Base-by-base conservation (phyloP, 176 grass and related monocot genomes). In the Bonia amplexicaulis region DNA sequence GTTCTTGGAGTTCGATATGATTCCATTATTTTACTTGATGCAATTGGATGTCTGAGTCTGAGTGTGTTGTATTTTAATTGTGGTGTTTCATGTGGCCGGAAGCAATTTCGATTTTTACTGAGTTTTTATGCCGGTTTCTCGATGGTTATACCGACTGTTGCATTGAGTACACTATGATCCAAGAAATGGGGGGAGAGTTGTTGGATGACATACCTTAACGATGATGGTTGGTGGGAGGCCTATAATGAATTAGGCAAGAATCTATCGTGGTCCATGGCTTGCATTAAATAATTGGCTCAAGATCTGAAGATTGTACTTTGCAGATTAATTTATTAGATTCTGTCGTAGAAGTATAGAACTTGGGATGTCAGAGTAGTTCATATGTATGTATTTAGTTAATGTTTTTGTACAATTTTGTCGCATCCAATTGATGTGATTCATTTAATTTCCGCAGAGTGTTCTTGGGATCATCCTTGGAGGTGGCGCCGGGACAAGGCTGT, bases 391-490 rank as follows among this genome's bases (percentile, higher is more conserved):
- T 4, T 72, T 14, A 14, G 14, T 67, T 70, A 73, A 68, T 60
- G 48, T 80, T 80, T 63, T 60, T 25, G 3, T 46, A 77, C 37
- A n/a, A 19, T 44, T 73, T 71, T 22, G 29, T 14, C 35, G 42
- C 78, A 55, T 29, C 27, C 47, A 73, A 19, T n/a, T 81, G 27
- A 87, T 87, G 40, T 29, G 65, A n/a, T 69, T 75, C n/a, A 8
- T 83, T 61, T 67, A 19, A 19, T 82, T 41, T 9, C 6, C 73
- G 71, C 65, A 99, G 97, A 99, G 97, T 90, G 97, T 99, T 89
- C 80, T 99, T 71, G 97, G 97, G 26, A 99, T 99, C 63, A 99
- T 99, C 84, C 91, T 99, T 12, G 97, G 97, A 8, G 93, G 97
- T 25, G 97, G 97, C 6, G 97, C 97, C 15, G 97, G 97, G 19